Base-by-base conservation (phyloP, 495 filamentous ascomycete genomes). In the Alectoria sarmentosa region DNA sequence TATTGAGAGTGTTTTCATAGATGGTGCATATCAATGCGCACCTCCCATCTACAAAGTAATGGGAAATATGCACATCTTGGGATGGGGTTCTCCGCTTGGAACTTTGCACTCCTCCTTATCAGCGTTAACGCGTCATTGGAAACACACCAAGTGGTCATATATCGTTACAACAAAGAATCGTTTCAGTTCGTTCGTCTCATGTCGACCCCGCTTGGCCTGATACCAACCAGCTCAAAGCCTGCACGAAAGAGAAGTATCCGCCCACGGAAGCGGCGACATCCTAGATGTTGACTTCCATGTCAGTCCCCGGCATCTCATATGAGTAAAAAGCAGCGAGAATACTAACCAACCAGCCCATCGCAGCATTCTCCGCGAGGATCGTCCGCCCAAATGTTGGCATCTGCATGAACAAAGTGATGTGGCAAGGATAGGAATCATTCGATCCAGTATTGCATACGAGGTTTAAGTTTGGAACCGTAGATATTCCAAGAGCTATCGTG, bases 211-310 rank as follows among this genome's bases (percentile, higher is more conserved):
- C 55, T 41, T 64, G 52, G 4, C 62, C 62, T 11, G 62, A 64
- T 5, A 64, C 7, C 34, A 64, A 58, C 62, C 36, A 58, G 28
- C 62, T 59, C 21, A 64, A 30, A 8, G 42, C 39, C 30, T 58
- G 62, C 11, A 64, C 62, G 15, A 64, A 36, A 3, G 62, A 44
- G 30, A 64, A 64, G 13, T 59, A 59, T 32, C 44, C 62, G 2
- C 54, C 62, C 28, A 54, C 54, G 1, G 62, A 64, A n/a, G 37
- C 52, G 6, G 62, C 62, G 17, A 48, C 49, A 10, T 64, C 54
- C 62, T 64, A 34, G 6, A 49, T 26, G 11, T 3, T 3, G 1
- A 37, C 30, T 13, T 14, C 3, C 17, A 4, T 0, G 38, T 58
- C 11, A 38, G 32, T 19, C 15, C 15, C 54, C 41, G 2, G 17